Evolutionary conservation across 2,329 filamentous ascomycete species (phyloP).

Genomic region (Exophiala xenobiotica): DNA sequence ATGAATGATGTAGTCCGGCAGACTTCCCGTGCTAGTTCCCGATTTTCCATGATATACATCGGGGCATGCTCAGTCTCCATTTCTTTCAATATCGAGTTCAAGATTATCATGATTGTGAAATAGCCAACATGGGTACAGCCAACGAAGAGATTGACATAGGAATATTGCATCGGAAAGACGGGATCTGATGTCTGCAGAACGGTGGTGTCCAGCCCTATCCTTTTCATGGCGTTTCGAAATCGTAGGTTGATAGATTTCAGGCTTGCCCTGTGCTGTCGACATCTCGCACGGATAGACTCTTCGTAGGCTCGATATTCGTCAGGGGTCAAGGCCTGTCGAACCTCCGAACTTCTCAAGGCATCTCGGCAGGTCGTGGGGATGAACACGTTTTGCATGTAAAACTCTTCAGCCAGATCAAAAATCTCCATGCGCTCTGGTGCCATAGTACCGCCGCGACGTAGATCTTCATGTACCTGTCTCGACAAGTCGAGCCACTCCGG

Average conservation of each 20-base stretch:
- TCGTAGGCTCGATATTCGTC: slow-evolving; percentile 4
- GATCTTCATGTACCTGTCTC: slow-evolving; percentile 34
- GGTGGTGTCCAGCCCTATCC: slow-evolving; percentile 14
- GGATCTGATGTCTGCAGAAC: slow-evolving; percentile 18
- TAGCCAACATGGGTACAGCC: slow-evolving; percentile 24
- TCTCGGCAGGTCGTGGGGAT: slow-evolving; percentile 21
- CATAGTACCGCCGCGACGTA: slow-evolving; percentile 10
- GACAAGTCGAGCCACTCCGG: slow-evolving; percentile 38
- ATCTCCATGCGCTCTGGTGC: slow-evolving; percentile 19
- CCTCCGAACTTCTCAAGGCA: background rate
- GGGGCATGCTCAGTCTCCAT: slow-evolving; percentile 18
- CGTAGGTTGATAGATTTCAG: slow-evolving; percentile 26
- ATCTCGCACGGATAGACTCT: slow-evolving; percentile 10
- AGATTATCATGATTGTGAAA: slow-evolving; percentile 28
- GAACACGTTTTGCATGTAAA: slow-evolving; percentile 24
- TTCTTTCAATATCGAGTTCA: slow-evolving; percentile 26
- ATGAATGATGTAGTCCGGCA: slow-evolving; percentile 28
- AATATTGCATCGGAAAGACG: slow-evolving; percentile 27
- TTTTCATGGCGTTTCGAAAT: slow-evolving; percentile 21
- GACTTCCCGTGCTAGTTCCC: slow-evolving; percentile 25
- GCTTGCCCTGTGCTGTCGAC: slow-evolving; percentile 17
- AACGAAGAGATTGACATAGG: slow-evolving; percentile 29
- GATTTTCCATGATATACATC: slow-evolving; percentile 27
- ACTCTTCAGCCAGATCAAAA: slow-evolving; percentile 29
- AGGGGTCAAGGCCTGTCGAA: slow-evolving; percentile 4